A percentile compares a stretch with the other conserved stretches of the same genome.
Evolutionary conservation across 257 asterid genomes (phyloP).

Genomic region (Gardenia jasminoides): DNA sequence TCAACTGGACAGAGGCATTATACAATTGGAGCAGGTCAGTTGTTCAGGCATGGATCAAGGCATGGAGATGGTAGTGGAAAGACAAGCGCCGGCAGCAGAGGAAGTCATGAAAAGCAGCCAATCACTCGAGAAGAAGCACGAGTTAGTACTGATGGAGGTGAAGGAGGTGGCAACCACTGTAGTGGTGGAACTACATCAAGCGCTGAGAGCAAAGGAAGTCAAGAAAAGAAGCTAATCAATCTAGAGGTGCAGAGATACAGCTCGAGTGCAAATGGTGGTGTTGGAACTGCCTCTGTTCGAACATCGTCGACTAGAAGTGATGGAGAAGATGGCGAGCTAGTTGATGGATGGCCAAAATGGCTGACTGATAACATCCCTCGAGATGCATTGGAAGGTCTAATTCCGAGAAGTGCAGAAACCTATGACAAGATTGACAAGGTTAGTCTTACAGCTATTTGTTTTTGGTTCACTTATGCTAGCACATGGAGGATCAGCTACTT

Average conservation of each 20-base stretch:
- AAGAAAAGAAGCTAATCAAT: background rate
- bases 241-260: background rate
- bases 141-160: conserved; percentile 20
- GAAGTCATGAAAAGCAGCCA: conserved; percentile 23
- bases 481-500: background rate
- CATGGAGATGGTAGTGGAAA: conserved; percentile 30
- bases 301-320: conserved; percentile 17
- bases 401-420: conserved; percentile 78
- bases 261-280: background rate
- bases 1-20: conserved; percentile 38
- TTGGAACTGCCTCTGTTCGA: conserved; percentile 10
- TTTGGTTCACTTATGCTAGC: background rate
- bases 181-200: conserved; percentile 4
- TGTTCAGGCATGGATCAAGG: conserved; percentile 26
- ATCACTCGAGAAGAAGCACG: conserved; percentile 24
- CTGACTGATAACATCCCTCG: conserved; percentile 59
- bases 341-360: conserved; percentile 93
- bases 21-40: conserved; percentile 20
- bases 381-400: conserved; percentile 63
- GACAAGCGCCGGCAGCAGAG: conserved; percentile 19
- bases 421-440: conserved; percentile 82
- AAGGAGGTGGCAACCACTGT: conserved; percentile 19
- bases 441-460: background rate
- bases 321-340: conserved; percentile 41
- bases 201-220: background rate